These are phyloP conservation scores for Dimocarpus longan DNA, from an alignment of 345 rosid genomes.

Conservation along the genomic window DNA sequence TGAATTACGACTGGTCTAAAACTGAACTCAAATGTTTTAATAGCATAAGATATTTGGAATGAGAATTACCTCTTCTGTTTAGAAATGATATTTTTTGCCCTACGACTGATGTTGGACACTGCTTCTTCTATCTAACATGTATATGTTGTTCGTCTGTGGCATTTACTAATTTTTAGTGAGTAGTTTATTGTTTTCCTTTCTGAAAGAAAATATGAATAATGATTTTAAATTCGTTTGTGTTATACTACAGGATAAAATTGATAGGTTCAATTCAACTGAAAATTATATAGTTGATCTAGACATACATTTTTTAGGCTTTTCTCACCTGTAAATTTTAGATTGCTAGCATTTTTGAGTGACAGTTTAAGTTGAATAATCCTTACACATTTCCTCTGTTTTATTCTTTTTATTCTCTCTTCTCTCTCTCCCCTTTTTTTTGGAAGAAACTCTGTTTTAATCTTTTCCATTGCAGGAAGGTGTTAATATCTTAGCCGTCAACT, in stretches of 20 bases:
- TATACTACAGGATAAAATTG: background rate
- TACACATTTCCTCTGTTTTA: background rate
- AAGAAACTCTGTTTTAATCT: too few species aligned
- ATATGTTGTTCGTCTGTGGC: background rate
- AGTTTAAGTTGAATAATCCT: background rate
- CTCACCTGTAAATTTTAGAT: background rate
- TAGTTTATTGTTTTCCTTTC: background rate
- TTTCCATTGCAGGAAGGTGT: constrained; percentile 66
- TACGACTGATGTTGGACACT: background rate
- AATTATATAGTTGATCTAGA: background rate
- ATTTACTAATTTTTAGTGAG: background rate
- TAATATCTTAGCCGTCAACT: constrained; percentile 77
- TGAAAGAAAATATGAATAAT: background rate
- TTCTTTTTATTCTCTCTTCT: background rate
- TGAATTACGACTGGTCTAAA: background rate
- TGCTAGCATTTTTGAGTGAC: background rate
- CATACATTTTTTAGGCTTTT: background rate
- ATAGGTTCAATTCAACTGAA: background rate
- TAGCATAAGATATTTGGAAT: background rate
- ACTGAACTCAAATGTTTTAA: background rate
- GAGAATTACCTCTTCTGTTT: background rate
- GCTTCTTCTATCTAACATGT: background rate
- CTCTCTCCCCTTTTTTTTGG: too few species aligned
- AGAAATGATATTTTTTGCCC: background rate
- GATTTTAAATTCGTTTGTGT: background rate